A percentile compares a stretch with the other conserved stretches of the same genome.
Conservation (phyloP, 495 filamentous ascomycete genomes). For the Parathielavia appendiculata region DNA sequence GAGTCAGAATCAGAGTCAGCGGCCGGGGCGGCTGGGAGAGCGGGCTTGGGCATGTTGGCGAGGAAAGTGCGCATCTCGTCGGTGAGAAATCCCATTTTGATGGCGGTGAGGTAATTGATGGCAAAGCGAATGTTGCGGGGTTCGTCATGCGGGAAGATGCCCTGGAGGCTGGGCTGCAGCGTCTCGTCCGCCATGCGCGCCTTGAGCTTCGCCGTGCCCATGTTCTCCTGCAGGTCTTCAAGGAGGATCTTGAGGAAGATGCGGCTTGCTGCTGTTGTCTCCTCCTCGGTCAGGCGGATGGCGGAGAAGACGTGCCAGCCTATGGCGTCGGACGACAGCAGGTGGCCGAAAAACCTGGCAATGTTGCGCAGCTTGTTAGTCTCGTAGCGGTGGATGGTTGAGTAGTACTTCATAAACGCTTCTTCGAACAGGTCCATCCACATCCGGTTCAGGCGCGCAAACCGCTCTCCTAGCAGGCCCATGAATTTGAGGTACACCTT, state of each 20-base stretch:
- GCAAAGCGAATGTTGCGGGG: conserved; percentile 88
- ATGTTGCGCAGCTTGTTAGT: conserved; percentile 92
- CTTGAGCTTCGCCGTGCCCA: conserved; percentile 75
- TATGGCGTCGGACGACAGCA: conserved; percentile 79
- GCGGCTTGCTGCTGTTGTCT: conserved; percentile 88
- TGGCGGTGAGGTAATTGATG: conserved; percentile 98
- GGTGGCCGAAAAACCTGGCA: conserved; percentile 88
- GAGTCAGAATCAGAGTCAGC: conserved; percentile 43
- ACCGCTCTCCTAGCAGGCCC: conserved; percentile 87
- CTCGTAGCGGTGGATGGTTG: conserved; percentile 94
- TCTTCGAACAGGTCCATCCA: conserved; percentile 91
- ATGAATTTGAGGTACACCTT: conserved; percentile 96
- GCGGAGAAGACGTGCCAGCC: conserved; percentile 84
- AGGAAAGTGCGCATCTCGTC: conserved; percentile 91
- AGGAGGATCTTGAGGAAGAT: conserved; percentile 99
- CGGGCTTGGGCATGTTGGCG: conserved; percentile 76
- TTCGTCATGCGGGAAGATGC: conserved; percentile 87
- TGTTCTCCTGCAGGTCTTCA: conserved; percentile 80
- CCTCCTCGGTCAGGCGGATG: conserved; percentile 90
- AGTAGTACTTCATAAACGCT: conserved; percentile 87
- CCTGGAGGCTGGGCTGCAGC: conserved; percentile 71
- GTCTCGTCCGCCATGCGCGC: conserved; percentile 70
- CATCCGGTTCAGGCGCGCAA: conserved; percentile 88
- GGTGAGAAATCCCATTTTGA: conserved; percentile 89
- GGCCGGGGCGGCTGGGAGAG: conserved; percentile 60